phyloP scores from a whole-genome alignment of 2,329 filamentous ascomycete genomes.

The Paecilomyces sp. region DNA sequence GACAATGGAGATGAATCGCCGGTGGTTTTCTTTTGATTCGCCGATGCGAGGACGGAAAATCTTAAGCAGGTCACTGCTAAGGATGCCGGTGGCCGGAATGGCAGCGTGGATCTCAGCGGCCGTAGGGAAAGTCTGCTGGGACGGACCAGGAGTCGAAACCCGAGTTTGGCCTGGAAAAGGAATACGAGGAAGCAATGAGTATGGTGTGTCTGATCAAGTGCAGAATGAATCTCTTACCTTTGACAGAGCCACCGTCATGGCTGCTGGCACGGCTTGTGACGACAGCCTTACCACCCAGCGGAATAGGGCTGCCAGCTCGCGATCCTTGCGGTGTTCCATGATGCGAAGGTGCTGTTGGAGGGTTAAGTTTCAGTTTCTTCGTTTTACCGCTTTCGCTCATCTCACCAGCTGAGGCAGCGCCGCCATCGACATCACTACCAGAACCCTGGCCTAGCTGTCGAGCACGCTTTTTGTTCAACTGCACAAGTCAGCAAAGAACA shows the following conservation, averaged over 20 bases:
- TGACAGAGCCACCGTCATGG: slow-evolving; percentile 22
- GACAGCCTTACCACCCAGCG: slow-evolving; percentile 18
- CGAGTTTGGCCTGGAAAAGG: slow-evolving; percentile 16
- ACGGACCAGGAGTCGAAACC: slow-evolving; percentile 22
- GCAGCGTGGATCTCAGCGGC: slow-evolving; percentile 40
- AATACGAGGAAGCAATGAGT: not conserved
- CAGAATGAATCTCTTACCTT: slow-evolving; percentile 12
- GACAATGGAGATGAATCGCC: slow-evolving; percentile 37
- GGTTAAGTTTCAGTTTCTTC: slow-evolving; percentile 44
- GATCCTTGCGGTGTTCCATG: slow-evolving; percentile 41
- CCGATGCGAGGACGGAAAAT: slow-evolving; percentile 37
- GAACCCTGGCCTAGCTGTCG: slow-evolving; percentile 37
- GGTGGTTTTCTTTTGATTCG: slow-evolving; percentile 34
- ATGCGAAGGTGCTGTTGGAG: slow-evolving; percentile 30
- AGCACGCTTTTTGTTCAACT: slow-evolving; percentile 47
- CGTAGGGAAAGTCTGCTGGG: slow-evolving; percentile 33
- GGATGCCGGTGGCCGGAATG: slow-evolving; percentile 39
- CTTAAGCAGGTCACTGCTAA: slow-evolving; percentile 36
- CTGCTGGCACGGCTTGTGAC: slow-evolving; percentile 33
- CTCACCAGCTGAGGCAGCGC: slow-evolving; percentile 40
- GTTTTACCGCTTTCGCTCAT: slow-evolving; percentile 38
- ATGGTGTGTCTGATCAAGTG: not conserved
- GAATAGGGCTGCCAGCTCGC: slow-evolving; percentile 40
- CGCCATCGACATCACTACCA: slow-evolving; percentile 50
- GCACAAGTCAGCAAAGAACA: slow-evolving; percentile 22